Evolutionary conservation across 2,329 filamentous ascomycete genomes (phyloP), one percentile per base, ranked within the genome.

Genomic region (Pseudogymnoascus sp.): DNA sequence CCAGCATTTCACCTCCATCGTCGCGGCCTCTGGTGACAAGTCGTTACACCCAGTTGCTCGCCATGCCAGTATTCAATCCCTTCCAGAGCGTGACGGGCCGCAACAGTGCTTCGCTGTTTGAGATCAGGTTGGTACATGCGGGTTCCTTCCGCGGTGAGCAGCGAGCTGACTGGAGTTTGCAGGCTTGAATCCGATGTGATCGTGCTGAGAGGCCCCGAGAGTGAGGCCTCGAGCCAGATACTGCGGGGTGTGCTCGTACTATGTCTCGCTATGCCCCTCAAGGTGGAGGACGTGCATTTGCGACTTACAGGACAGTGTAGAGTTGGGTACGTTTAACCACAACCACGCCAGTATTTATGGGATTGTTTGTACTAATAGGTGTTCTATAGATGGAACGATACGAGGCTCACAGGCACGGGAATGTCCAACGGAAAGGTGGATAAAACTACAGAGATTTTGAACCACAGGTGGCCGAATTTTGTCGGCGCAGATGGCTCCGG

Each of bases 161-260:
- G 38, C 55, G 26, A 16, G 41, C 23, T 61, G 45, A 65, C 65
- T 59, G 68, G 45, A 19, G 60, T 14, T 62, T 62, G 16, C 69
- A 92, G 90, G 61, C 82, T 92, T 64, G 88, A 92, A 61, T 87
- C 88, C 70, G 87, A 91, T 69, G 89, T 92, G 63, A 84, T 93
- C 64, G 86, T 93, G 31, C 88, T 94, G 66, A 86, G 90, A 61
- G 90, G 90, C 64, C 82, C 78, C 68, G 86, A 90, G 63, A 81
- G 89, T 72, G 90, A 93, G 72, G 88, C 90, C 55, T 83, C 88
- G 45, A 90, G 88, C 65, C 89, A 91, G 69, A 76, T 90, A 61
- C 76, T 94, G 67, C 89, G 87, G 70, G 90, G 90, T 55, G 84
- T 83, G 23, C 76, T 93, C 33, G 87, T 92, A 37, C 78, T 93